Evolutionary conservation across 768 basidiomycete genomes (phyloP).

Genomic region (Serendipita sp.): DNA sequence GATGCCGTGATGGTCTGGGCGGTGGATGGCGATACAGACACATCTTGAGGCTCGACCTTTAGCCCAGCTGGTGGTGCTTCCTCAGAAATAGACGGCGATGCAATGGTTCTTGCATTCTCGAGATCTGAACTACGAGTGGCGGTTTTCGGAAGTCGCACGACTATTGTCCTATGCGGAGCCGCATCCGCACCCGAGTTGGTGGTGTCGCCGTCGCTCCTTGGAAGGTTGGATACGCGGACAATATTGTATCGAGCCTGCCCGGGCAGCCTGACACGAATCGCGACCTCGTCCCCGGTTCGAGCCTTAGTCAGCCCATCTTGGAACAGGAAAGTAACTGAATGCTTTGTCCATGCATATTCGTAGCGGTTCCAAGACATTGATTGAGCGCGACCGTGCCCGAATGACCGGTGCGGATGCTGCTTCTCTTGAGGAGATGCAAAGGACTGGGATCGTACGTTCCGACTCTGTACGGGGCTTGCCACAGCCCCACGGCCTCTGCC

Average conservation of each 20-base stretch:
- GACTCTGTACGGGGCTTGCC: constrained; percentile 16
- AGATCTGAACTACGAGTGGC: background rate
- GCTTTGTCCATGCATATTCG: constrained; percentile 71
- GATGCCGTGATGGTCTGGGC: background rate
- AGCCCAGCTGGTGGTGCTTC: background rate
- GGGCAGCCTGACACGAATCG: constrained; percentile 48
- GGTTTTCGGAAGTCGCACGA: background rate
- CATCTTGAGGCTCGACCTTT: background rate
- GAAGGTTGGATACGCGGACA: background rate
- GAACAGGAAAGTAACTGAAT: constrained; percentile 60
- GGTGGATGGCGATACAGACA: background rate
- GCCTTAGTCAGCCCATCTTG: constrained; percentile 43
- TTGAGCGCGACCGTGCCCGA: background rate
- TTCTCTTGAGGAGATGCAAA: constrained; percentile 11
- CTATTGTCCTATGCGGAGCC: background rate
- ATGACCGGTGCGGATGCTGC: constrained; percentile 1
- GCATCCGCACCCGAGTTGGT: background rate
- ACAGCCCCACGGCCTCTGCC: constrained; percentile 14
- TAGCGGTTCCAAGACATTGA: constrained; percentile 7
- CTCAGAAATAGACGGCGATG: background rate
- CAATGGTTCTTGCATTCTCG: background rate
- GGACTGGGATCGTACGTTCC: constrained; percentile 13
- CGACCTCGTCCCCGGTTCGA: constrained; percentile 33
- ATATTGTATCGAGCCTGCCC: constrained; percentile 19
- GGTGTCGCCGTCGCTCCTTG: background rate